Evolutionary conservation across 306 rosid genomes (phyloP).

Genomic region (Glycine soja): DNA sequence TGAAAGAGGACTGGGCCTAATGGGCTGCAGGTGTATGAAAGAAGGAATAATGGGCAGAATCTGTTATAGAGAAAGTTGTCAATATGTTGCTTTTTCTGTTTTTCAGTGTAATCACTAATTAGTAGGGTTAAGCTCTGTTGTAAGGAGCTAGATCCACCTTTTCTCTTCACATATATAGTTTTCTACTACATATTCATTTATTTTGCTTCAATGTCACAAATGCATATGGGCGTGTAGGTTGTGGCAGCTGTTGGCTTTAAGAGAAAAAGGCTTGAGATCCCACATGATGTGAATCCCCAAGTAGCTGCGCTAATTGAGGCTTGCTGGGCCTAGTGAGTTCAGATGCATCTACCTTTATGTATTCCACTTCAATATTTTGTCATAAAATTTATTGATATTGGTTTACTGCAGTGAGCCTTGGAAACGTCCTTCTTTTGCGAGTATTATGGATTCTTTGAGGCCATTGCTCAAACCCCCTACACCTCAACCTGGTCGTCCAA

Average conservation of each 20-base stretch:
- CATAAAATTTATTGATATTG: slow-evolving; percentile 15
- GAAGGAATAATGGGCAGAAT: not conserved
- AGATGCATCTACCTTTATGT: slow-evolving; percentile 16
- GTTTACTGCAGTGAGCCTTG: slow-evolving; percentile 85
- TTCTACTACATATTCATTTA: slow-evolving; percentile 13
- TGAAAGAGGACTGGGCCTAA: not conserved
- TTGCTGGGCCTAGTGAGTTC: slow-evolving; percentile 97
- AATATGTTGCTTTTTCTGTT: too few species aligned
- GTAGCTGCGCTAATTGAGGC: slow-evolving; percentile 85
- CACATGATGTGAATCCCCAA: slow-evolving; percentile 77
- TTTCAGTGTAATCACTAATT: not conserved
- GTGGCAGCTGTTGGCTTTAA: slow-evolving; percentile 97
- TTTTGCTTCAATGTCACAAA: slow-evolving; percentile 31
- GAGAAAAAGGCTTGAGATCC: slow-evolving; percentile 90
- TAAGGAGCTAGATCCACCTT: slow-evolving; percentile 17
- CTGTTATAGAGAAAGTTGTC: not conserved
- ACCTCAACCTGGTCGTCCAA: slow-evolving; percentile 73
- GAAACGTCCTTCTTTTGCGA: slow-evolving; percentile 93
- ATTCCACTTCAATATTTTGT: slow-evolving; percentile 9
- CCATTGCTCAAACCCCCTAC: slow-evolving; percentile 77
- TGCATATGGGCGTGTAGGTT: slow-evolving; percentile 62
- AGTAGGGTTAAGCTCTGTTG: not conserved
- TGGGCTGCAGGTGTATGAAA: not conserved
- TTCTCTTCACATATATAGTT: not conserved
- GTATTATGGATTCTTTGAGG: slow-evolving; percentile 88